These are phyloP conservation scores for Backusella mclennaniae DNA, from an alignment of 192 early-diverging fungal genomes.

Conservation along the genomic window DNA sequence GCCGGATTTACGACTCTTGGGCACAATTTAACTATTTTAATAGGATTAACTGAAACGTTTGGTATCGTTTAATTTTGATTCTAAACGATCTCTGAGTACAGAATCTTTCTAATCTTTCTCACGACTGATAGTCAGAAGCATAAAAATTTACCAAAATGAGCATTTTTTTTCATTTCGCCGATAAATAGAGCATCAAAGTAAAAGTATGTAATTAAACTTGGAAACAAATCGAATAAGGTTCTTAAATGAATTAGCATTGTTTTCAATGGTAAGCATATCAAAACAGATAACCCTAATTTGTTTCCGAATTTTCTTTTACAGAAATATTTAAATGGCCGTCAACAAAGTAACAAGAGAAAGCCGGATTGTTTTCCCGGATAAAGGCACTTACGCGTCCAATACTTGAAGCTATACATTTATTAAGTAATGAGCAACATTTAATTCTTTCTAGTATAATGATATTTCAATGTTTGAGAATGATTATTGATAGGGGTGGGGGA, in stretches of 20 bases:
- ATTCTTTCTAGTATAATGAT: neutral
- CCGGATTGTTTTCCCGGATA: neutral
- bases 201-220: neutral
- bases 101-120: neutral
- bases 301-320: neutral
- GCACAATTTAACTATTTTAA: neutral
- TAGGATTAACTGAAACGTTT: neutral
- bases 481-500: neutral
- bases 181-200: neutral
- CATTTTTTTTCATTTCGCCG: neutral
- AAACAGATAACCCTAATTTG: neutral
- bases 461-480: neutral
- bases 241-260: neutral
- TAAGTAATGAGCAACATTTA: neutral
- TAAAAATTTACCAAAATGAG: neutral
- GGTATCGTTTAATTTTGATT: neutral
- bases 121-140: neutral
- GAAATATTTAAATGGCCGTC: neutral
- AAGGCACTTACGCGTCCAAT: neutral
- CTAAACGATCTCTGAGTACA: neutral
- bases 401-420: neutral
- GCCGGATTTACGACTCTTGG: neutral
- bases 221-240: neutral
- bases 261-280: neutral
- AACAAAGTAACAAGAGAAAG: neutral